These are phyloP conservation scores for Ascochyta koolunga DNA, from an alignment of 2,329 filamentous ascomycete species.

Conservation along the genomic window DNA sequence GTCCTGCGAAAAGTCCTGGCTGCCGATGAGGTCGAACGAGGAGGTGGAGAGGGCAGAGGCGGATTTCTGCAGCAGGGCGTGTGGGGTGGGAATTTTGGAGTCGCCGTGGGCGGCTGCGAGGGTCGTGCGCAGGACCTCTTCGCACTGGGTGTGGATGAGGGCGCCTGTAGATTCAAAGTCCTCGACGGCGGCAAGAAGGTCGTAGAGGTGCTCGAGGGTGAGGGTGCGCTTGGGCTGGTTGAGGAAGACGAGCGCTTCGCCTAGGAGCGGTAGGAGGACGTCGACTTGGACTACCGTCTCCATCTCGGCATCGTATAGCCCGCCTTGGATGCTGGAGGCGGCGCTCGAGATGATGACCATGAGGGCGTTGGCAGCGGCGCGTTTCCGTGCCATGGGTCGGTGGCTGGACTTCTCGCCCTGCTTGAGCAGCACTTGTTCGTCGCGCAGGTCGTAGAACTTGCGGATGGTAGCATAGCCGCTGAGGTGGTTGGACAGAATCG, in stretches of 20 bases:
- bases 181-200: conserved; percentile 77
- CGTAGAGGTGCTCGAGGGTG: conserved; percentile 73
- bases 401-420: conserved; percentile 50
- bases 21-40: conserved; percentile 74
- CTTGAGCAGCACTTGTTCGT: conserved; percentile 61
- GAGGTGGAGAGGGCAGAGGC: conserved; percentile 59
- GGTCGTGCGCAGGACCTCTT: conserved; percentile 79
- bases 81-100: conserved; percentile 25
- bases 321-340: conserved; percentile 88
- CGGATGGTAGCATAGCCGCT: conserved; percentile 92
- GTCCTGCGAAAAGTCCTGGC: conserved; percentile 64
- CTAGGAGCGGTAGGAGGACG: conserved; percentile 80
- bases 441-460: conserved; percentile 87
- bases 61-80: conserved; percentile 62
- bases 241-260: conserved; percentile 81
- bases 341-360: conserved; percentile 85
- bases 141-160: conserved; percentile 74
- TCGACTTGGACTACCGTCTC: conserved; percentile 89
- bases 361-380: conserved; percentile 74
- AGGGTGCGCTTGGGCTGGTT: conserved; percentile 67
- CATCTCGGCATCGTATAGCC: conserved; percentile 79
- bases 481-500: conserved; percentile 81
- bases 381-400: conserved; percentile 65
- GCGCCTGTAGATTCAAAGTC: conserved; percentile 77
- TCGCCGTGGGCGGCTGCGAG: conserved; percentile 68